Evolutionary conservation across 306 rosid species (phyloP).

Genomic region (Luffa acutangula): DNA sequence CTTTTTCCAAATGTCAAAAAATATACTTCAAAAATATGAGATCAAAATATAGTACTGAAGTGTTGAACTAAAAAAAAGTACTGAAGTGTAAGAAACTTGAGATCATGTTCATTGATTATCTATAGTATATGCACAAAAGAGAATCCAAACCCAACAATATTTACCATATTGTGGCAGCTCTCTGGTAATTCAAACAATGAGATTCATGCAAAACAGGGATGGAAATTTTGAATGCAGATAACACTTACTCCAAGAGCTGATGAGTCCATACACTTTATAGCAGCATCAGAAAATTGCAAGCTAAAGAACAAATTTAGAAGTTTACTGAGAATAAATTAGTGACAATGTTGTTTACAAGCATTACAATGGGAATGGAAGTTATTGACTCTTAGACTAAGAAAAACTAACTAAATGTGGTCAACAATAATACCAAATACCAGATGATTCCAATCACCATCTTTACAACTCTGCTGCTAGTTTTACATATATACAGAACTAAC

Average conservation of each 20-base stretch:
- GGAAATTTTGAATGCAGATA: background rate
- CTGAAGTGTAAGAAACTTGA: background rate
- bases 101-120: background rate
- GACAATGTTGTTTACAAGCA: conserved; percentile 12
- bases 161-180: background rate
- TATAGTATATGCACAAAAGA: background rate
- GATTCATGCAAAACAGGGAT: background rate
- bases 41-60: background rate
- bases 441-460: conserved; percentile 52
- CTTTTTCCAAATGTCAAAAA: background rate
- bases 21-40: background rate
- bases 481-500: conserved; percentile 12
- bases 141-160: background rate
- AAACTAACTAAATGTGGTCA: conserved; percentile 12
- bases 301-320: background rate
- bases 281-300: background rate
- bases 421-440: background rate
- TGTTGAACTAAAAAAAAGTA: no score
- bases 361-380: conserved; percentile 9
- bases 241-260: background rate
- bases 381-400: background rate
- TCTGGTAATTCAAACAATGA: background rate
- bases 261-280: background rate
- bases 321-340: background rate
- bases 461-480: conserved; percentile 41